Percentiles rank a stretch among this genome's conserved stretches.
Conservation (phyloP, 2,329 filamentous ascomycete species). For the Botrytis cinerea region DNA sequence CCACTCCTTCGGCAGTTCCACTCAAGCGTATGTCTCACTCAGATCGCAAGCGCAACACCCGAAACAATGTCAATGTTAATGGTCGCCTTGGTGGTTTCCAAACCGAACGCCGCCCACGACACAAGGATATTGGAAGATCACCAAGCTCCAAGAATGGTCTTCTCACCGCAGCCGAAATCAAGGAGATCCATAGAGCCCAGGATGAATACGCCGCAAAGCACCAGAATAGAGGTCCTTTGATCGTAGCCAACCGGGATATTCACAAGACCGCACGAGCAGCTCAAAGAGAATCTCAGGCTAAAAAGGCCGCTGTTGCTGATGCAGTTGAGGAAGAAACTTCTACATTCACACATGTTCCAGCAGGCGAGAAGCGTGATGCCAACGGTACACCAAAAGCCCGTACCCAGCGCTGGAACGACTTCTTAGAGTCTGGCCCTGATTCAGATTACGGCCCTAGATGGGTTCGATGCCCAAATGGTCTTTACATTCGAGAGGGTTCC, state of each 20-base stretch:
- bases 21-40: conserved; percentile 12
- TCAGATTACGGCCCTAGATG: neutral
- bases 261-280: conserved; percentile 8
- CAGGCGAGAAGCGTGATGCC: conserved; percentile 15
- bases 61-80: conserved; percentile 5
- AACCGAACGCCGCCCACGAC: conserved; percentile 16
- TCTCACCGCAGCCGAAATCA: neutral
- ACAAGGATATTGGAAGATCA: neutral
- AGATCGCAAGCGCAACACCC: conserved; percentile 19
- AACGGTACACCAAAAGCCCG: neutral
- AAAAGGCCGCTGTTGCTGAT: neutral
- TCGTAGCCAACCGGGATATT: conserved; percentile 5
- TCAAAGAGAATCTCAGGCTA: neutral
- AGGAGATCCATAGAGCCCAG: conserved; percentile 3
- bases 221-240: neutral
- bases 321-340: neutral
- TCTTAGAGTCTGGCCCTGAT: neutral
- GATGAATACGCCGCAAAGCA: conserved; percentile 21
- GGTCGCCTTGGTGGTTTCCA: conserved; percentile 12
- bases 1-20: conserved; percentile 1
- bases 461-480: neutral
- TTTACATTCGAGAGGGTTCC: neutral
- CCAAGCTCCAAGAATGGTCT: conserved; percentile 6
- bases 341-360: neutral
- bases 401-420: neutral